Base-by-base conservation (phyloP, 192 early-diverging fungal genomes). In the Coemansia sp. region DNA sequence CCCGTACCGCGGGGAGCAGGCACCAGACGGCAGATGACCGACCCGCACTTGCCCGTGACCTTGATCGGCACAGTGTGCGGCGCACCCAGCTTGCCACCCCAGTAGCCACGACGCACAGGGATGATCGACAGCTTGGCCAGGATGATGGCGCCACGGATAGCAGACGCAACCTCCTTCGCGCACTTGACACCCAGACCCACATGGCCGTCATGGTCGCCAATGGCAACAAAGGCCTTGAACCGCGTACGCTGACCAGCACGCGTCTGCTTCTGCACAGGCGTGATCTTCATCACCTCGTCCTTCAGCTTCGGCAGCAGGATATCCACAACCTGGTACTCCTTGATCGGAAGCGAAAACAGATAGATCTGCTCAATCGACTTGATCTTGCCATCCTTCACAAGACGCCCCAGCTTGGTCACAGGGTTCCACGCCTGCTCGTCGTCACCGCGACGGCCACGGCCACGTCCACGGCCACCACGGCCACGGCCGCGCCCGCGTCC, bases 241-340 rank as follows among this genome's bases (percentile, higher is more conserved):
- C 94, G 89, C 63, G 94, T 98, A 67, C 94, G 89, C 82, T 98
- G 94, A 86, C 94, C 94, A 60, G 94, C 94, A 77, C 89, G 87
- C 72, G 94, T 98, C 80, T 98, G 94, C 88, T 98, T 98, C 85
- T 98, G 94, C 58, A 98, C 94, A 46, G 94, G 94, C 81, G 92
- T 95, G 68, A 98, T 93, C 86, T 98, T 98, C 94, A 98, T 98
- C 52, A 98, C 94, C 81, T 98, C 89, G 78, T 98, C 94, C 88
- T 92, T 92, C 59, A 98, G 85, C 69, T 84, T 82, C 71, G 89
- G 88, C 34, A 98, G 78, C 86, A 98, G 94, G 69, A 76, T 78
- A 72, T 98, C 94, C 61, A 98, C 85, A 53, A 98, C 89, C 82
- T 98, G 94, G 87, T 88, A 98, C 79, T 98, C 94, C 87, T 98